A percentile compares a stretch with the other conserved stretches of the same genome.
Conservation (phyloP, 495 filamentous ascomycete species). For the Annulohypoxylon bovei region DNA sequence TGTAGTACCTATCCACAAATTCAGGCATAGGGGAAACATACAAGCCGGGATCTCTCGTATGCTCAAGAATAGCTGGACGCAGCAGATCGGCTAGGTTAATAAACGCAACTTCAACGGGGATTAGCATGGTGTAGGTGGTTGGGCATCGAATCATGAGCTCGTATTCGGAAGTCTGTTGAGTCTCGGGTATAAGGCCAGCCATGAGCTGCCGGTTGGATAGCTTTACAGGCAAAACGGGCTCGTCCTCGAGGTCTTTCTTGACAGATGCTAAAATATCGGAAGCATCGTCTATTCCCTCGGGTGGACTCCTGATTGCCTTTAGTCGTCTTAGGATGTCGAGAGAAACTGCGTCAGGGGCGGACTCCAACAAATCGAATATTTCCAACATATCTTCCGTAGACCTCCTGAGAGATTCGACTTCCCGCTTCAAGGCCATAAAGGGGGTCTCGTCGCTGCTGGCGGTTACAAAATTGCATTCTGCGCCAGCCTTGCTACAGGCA, state of each 20-base stretch:
- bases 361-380: slow-evolving; percentile 35
- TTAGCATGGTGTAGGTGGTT: slow-evolving; percentile 34
- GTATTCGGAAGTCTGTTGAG: slow-evolving; percentile 33
- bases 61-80: slow-evolving; percentile 21
- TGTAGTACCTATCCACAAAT: slow-evolving; percentile 1
- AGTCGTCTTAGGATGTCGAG: slow-evolving; percentile 39
- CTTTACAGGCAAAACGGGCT: slow-evolving; percentile 25
- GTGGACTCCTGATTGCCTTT: slow-evolving; percentile 24
- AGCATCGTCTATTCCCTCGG: slow-evolving; percentile 31
- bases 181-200: slow-evolving; percentile 35
- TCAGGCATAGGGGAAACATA: slow-evolving; percentile 7
- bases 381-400: slow-evolving; percentile 33
- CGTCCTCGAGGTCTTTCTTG: slow-evolving; percentile 32
- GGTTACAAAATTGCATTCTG: slow-evolving; percentile 37
- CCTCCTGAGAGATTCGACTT: slow-evolving; percentile 39
- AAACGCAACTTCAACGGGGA: slow-evolving; percentile 31
- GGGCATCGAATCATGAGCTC: slow-evolving; percentile 42
- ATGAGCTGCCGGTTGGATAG: slow-evolving; percentile 37
- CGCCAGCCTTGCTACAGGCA: slow-evolving; percentile 26
- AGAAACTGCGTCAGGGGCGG: slow-evolving; percentile 33
- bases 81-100: slow-evolving; percentile 34
- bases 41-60: not conserved
- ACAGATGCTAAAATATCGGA: slow-evolving; percentile 31
- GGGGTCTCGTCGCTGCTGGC: slow-evolving; percentile 41
- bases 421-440: slow-evolving; percentile 40